Evolutionary conservation across 2,329 filamentous ascomycete genomes (phyloP).

Genomic region (Colletotrichum ledebouriae): DNA sequence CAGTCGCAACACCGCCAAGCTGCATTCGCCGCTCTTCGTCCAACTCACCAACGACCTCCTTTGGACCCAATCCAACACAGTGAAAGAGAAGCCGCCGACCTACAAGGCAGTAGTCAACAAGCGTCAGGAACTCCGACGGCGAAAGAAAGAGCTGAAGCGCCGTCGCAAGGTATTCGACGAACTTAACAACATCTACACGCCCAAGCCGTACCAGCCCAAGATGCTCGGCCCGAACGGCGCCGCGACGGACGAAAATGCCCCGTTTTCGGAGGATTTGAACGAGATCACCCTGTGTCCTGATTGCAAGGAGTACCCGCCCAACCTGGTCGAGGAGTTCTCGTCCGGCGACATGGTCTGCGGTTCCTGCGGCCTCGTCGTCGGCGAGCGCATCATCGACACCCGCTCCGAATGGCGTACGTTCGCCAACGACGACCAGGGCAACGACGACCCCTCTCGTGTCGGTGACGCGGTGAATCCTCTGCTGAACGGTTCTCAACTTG

Average conservation of each 20-base stretch:
- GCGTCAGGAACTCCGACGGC: constrained; percentile 50
- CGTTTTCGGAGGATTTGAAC: too few relatives aligned
- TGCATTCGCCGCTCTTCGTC: constrained; percentile 80
- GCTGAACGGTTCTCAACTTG: constrained; percentile 88
- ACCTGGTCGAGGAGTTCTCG: constrained; percentile 92
- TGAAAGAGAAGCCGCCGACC: constrained; percentile 41
- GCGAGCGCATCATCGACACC: constrained; percentile 92
- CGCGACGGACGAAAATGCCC: constrained; percentile 37
- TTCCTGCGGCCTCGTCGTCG: constrained; percentile 91
- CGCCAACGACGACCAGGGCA: constrained; percentile 96
- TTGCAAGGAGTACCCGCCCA: constrained; percentile 92
- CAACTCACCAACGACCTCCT: constrained; percentile 64
- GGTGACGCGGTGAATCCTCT: constrained; percentile 93
- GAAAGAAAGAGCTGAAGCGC: constrained; percentile 52
- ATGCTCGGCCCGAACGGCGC: constrained; percentile 59
- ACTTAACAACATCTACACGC: constrained; percentile 58
- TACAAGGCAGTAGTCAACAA: constrained; percentile 50
- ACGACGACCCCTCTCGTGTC: constrained; percentile 97
- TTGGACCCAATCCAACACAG: constrained; percentile 48
- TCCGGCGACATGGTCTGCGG: constrained; percentile 93
- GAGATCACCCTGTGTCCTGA: constrained; percentile 76
- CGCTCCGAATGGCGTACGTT: constrained; percentile 99
- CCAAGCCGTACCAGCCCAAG: constrained; percentile 58
- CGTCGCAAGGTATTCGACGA: constrained; percentile 57
- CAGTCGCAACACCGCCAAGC: constrained; percentile 63